Conservation (phyloP, 2,329 filamentous ascomycete genomes). For the Zymoseptoria pseudotritici region DNA sequence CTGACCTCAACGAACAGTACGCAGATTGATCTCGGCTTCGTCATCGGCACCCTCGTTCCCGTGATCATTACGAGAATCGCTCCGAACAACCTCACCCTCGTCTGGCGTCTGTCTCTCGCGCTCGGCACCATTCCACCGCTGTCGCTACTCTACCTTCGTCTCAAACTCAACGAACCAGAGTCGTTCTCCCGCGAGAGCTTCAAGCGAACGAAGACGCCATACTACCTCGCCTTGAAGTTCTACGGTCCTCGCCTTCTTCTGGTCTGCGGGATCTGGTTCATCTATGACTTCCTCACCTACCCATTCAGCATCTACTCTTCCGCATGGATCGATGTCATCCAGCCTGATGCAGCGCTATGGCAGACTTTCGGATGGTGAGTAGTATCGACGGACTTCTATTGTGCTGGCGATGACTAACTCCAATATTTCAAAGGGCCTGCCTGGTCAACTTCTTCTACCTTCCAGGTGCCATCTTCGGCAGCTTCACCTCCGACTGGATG, state of each 20-base stretch:
- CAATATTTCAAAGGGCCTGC: neutral
- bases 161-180: conserved; percentile 70
- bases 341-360: conserved; percentile 54
- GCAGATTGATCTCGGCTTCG: conserved; percentile 79
- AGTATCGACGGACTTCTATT: neutral
- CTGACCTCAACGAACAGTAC: conserved; percentile 64
- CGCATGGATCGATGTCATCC: conserved; percentile 64
- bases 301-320: conserved; percentile 81
- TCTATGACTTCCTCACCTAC: conserved; percentile 73
- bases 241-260: conserved; percentile 67
- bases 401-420: neutral
- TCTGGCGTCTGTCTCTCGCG: conserved; percentile 76
- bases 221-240: conserved; percentile 50
- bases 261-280: conserved; percentile 74
- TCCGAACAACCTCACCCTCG: conserved; percentile 56
- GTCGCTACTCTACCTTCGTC: conserved; percentile 60
- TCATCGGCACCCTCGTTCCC: conserved; percentile 71
- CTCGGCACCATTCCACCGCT: conserved; percentile 72
- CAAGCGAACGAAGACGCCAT: conserved; percentile 46
- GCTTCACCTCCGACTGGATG: conserved; percentile 67
- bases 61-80: conserved; percentile 45
- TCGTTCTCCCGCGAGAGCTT: conserved; percentile 67
- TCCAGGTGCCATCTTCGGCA: conserved; percentile 71
- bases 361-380: conserved; percentile 79
- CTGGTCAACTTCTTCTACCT: conserved; percentile 85